Base-by-base conservation (phyloP, 2,329 filamentous ascomycete species). In the Zymoseptoria tritici region DNA sequence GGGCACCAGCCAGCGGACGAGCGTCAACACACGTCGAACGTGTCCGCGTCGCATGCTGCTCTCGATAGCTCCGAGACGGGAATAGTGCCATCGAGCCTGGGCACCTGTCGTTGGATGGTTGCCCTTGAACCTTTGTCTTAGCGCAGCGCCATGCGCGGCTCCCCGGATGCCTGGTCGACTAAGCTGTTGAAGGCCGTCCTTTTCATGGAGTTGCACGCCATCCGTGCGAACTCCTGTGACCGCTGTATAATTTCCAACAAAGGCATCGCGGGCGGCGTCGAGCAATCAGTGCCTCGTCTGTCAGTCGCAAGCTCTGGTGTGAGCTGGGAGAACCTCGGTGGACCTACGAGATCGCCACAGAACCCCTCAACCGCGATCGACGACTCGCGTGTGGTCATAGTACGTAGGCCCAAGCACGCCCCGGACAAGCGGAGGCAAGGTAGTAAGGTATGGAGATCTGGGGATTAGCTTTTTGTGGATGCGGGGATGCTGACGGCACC, bases 51-150 rank as follows among this genome's bases (percentile, higher is more conserved):
- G 58, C 60, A 58, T 62, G 36, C 58, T 9, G 54, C 58, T 49
- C 24, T 59, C 13, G 52, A 31, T 53, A 67, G 66, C 66, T 68
- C 66, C 63, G 53, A 55, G 67, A 64, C 55, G 56, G 61, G 67
- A 13, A 56, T 65, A 61, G 63, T 56, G 62, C 26, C 58, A 60
- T 62, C 62, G 57, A 60, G 56, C 60, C 60, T 55, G 56, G 60
- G 58, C 52, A 55, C 49, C 51, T 62, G 59, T 65, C 63, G 63
- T 64, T 64, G 64, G 62, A 61, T 58, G 62, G 61, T 52, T 57
- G 42, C 51, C 61, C 57, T 64, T 60, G 65, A 61, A 54, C 57
- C 59, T 63, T 57, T 36, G 19, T 16, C 13, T 55, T 55, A 57
- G 55, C 19, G 24, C 57, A 57, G 49, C 56, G 52, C 57, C 61